A percentile compares a stretch with the other conserved stretches of the same genome.
Evolutionary conservation across 2,329 filamentous ascomycete species (phyloP).

Genomic region (Aspergillus pseudonomiae): DNA sequence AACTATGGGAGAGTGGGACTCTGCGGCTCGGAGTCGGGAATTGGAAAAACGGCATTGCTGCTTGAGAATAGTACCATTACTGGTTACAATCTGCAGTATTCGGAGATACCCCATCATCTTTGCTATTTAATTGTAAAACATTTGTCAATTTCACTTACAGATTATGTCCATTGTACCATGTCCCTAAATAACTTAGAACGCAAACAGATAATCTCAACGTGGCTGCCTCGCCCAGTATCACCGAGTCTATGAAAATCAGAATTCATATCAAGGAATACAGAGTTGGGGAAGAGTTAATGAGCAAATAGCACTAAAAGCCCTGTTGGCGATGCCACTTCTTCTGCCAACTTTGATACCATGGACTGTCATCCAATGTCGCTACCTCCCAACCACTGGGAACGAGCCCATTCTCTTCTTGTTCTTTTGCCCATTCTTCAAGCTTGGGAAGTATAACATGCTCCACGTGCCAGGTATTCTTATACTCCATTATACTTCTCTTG

Average conservation of each 20-base stretch:
- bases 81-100: not conserved
- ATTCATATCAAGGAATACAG: not conserved
- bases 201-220: not conserved
- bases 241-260: not conserved
- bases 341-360: constrained; percentile 77
- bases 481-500: constrained; percentile 72
- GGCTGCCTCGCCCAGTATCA: not conserved
- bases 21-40: not conserved
- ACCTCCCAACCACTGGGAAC: constrained; percentile 66
- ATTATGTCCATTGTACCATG: not conserved
- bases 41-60: not conserved
- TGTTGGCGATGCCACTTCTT: constrained; percentile 71
- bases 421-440: constrained; percentile 64
- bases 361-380: constrained; percentile 71
- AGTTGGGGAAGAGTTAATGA: not conserved
- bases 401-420: constrained; percentile 67
- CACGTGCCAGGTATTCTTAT: constrained; percentile 81
- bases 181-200: not conserved
- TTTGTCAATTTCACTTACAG: not conserved
- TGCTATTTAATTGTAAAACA: not conserved
- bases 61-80: not conserved
- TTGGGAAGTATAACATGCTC: constrained; percentile 71
- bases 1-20: not conserved
- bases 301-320: constrained; percentile 53
- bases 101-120: not conserved